These are phyloP conservation scores for Mortierella sp. DNA, from an alignment of 371 early-diverging fungal species.

Conservation along the genomic window DNA sequence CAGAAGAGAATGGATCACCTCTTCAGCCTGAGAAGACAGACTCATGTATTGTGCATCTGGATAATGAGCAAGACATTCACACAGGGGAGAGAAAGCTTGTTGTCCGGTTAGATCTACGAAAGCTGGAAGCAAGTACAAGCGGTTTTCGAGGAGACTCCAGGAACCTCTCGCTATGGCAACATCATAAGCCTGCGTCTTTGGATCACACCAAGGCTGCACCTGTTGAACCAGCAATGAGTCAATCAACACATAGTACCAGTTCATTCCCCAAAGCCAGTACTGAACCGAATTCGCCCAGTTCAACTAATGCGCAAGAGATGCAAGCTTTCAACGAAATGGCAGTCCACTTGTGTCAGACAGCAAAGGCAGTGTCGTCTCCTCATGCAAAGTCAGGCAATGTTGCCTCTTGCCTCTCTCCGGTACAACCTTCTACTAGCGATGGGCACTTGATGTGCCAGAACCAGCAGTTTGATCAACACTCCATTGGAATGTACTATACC, in stretches of 20 bases:
- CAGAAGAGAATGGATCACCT: not conserved
- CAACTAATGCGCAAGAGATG: not conserved
- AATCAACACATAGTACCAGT: conserved; percentile 9
- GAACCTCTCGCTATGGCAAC: conserved; percentile 7
- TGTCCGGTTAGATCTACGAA: conserved; percentile 35
- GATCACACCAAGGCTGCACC: not conserved
- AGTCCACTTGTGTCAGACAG: not conserved
- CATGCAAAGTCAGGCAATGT: not conserved
- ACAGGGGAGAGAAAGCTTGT: conserved; percentile 14
- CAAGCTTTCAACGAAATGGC: not conserved
- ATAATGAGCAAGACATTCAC: not conserved
- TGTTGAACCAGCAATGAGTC: conserved; percentile 1
- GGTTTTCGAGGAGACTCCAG: not conserved
- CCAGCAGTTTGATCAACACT: too few species aligned
- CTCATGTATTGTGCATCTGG: not conserved
- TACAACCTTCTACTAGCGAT: not conserved
- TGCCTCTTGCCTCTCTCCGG: not conserved
- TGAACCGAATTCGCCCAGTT: not conserved
- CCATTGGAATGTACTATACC: not conserved
- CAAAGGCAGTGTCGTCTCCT: not conserved
- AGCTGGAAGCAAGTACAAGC: not conserved
- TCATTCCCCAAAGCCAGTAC: conserved; percentile 8
- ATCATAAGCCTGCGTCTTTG: not conserved
- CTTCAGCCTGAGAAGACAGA: not conserved
- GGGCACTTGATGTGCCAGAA: not conserved